These are phyloP conservation scores for Boletus subcaerulescens DNA, from an alignment of 768 basidiomycete species.

Conservation along the genomic window DNA sequence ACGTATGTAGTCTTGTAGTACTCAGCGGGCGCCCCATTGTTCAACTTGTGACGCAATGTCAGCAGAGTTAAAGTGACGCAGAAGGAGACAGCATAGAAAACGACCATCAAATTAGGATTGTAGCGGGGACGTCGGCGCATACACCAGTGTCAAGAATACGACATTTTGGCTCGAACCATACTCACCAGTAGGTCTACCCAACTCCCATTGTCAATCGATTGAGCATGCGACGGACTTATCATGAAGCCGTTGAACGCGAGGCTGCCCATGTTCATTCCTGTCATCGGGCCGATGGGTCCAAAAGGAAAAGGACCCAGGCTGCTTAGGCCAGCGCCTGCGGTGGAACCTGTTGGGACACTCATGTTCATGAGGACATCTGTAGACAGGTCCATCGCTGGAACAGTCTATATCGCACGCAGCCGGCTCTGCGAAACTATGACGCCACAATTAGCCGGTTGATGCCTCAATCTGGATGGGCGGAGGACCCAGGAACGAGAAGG, in stretches of 20 bases:
- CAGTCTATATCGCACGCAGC: constrained; percentile 73
- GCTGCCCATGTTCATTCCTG: constrained; percentile 23
- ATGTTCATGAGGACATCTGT: constrained; percentile 27
- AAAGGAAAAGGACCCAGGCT: constrained; percentile 26
- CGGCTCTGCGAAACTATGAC: constrained; percentile 71
- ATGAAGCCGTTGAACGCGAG: constrained; percentile 25
- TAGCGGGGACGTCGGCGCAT: not conserved
- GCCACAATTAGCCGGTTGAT: constrained; percentile 47
- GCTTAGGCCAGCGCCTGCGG: constrained; percentile 16
- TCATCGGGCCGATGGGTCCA: constrained; percentile 19
- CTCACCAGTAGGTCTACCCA: constrained; percentile 34
- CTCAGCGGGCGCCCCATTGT: constrained; percentile 51
- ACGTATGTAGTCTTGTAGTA: constrained; percentile 70
- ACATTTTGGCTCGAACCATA: not conserved
- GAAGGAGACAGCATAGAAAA: not conserved
- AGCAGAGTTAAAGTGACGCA: constrained; percentile 4
- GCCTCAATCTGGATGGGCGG: constrained; percentile 18
- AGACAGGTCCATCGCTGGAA: constrained; percentile 36
- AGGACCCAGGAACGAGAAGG: constrained; percentile 55
- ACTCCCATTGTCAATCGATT: constrained; percentile 18
- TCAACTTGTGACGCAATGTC: constrained; percentile 44
- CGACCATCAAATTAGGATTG: too few relatives aligned
- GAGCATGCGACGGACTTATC: constrained; percentile 22
- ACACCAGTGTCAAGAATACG: not conserved
- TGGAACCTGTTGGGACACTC: constrained; percentile 11